Evolutionary conservation across 768 basidiomycete genomes (phyloP).

Genomic region (Agrocybe praecox): DNA sequence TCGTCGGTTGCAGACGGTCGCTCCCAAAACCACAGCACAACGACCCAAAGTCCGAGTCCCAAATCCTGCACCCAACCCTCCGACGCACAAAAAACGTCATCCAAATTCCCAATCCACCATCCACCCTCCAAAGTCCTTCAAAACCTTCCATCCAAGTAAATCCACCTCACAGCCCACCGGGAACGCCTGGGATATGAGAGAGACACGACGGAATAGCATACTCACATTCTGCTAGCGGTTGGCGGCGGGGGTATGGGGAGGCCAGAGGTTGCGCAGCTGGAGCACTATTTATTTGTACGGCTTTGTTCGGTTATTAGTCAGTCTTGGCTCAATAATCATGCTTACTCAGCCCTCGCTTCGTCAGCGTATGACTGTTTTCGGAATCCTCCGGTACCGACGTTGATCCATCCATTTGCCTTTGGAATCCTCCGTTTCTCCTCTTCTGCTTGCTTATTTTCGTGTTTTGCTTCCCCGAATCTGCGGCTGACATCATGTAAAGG

Average conservation of each 20-base stretch:
- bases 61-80: neutral
- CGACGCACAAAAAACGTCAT: slow-evolving; percentile 15
- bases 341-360: too few species aligned
- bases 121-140: slow-evolving; percentile 13
- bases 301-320: slow-evolving; percentile 3
- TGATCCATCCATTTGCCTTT: too few species aligned
- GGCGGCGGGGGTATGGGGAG: slow-evolving; percentile 4
- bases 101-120: slow-evolving; percentile 8
- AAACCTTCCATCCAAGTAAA: slow-evolving; percentile 5
- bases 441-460: too few species aligned
- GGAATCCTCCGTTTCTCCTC: too few species aligned
- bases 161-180: neutral
- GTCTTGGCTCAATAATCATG: neutral
- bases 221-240: slow-evolving; percentile 19
- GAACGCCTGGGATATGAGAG: neutral
- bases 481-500: too few species aligned
- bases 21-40: neutral
- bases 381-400: too few species aligned
- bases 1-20: neutral
- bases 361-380: too few species aligned
- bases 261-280: neutral
- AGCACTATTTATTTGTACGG: slow-evolving; percentile 4
- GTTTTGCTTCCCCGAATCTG: too few species aligned
- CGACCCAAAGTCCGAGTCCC: neutral
- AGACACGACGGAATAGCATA: slow-evolving; percentile 7